Conservation (phyloP, 169 alveolate species). For the Plasmodium coatneyi region DNA sequence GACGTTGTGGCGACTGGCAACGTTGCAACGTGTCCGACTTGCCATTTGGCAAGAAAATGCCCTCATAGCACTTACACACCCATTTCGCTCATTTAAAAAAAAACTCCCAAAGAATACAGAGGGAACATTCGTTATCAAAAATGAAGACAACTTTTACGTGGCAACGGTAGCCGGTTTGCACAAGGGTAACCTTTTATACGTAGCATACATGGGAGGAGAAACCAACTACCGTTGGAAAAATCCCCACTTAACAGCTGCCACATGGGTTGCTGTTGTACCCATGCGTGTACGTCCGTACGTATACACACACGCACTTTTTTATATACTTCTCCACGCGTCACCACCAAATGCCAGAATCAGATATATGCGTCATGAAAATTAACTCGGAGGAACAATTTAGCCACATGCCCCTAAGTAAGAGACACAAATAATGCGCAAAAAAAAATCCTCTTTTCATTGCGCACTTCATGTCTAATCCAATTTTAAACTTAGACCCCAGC, state of each 20-base stretch:
- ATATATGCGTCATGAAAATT: conserved; percentile 63
- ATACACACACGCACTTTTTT: not conserved
- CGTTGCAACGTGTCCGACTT: not conserved
- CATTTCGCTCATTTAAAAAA: not conserved
- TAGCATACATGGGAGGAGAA: not conserved
- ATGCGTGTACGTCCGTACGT: not conserved
- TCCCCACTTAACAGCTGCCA: not conserved
- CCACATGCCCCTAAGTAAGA: conserved; percentile 38
- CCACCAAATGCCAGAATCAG: conserved; percentile 22
- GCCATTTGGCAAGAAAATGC: not conserved
- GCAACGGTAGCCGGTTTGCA: conserved; percentile 49
- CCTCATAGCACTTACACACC: not conserved
- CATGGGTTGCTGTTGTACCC: not conserved
- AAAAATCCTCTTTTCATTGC: not conserved
- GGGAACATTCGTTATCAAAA: conserved; percentile 48
- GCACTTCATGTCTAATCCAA: not conserved
- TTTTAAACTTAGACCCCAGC: conserved; percentile 18
- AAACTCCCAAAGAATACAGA: conserved; percentile 21
- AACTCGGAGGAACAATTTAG: conserved; percentile 24
- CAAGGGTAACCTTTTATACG: conserved; percentile 18
- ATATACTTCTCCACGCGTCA: not conserved
- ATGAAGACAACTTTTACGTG: conserved; percentile 33
- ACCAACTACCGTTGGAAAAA: not conserved
- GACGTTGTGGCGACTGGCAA: not conserved
- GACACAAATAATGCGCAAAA: not conserved